Percentiles rank a stretch among this genome's conserved stretches.
Conservation (phyloP, 257 asterid species). For the Vinca minor region DNA sequence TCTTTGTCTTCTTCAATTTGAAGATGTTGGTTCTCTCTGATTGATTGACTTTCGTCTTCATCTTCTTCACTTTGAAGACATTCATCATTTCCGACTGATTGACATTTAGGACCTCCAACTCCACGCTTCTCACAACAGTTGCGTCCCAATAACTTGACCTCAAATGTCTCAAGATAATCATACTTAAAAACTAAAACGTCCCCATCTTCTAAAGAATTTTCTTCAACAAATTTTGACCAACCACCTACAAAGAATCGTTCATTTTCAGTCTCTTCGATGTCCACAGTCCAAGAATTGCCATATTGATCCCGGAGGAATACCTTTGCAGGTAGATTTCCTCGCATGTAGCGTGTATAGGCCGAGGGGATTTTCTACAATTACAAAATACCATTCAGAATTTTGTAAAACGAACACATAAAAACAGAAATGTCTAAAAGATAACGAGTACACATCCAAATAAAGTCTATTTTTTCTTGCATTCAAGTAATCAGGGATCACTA, state of each 20-base stretch:
- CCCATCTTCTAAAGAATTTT: not conserved
- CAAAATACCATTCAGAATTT: not conserved
- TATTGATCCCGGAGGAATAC: not conserved
- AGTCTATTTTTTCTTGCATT: too few species aligned
- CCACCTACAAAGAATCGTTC: not conserved
- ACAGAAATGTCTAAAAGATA: too few species aligned
- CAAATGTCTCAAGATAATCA: not conserved
- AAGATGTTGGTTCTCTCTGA: too few species aligned
- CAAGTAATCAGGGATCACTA: too few species aligned
- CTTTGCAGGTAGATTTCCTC: not conserved
- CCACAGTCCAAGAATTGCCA: not conserved
- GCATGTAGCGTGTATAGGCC: too few species aligned
- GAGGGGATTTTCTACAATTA: not conserved
- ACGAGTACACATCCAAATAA: too few species aligned
- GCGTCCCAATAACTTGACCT: not conserved
- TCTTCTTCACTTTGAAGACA: too few species aligned
- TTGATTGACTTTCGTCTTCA: not conserved
- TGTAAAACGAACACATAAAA: too few species aligned
- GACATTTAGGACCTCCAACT: not conserved
- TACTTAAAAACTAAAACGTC: not conserved
- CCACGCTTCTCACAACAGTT: not conserved
- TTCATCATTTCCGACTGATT: not conserved
- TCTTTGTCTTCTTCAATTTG: too few species aligned
- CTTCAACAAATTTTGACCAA: not conserved
- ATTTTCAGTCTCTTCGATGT: not conserved